A percentile compares a stretch with the other conserved stretches of the same genome.
phyloP scores from a whole-genome alignment of 495 filamentous ascomycete species.

The Astrothelium macrocarpum region DNA sequence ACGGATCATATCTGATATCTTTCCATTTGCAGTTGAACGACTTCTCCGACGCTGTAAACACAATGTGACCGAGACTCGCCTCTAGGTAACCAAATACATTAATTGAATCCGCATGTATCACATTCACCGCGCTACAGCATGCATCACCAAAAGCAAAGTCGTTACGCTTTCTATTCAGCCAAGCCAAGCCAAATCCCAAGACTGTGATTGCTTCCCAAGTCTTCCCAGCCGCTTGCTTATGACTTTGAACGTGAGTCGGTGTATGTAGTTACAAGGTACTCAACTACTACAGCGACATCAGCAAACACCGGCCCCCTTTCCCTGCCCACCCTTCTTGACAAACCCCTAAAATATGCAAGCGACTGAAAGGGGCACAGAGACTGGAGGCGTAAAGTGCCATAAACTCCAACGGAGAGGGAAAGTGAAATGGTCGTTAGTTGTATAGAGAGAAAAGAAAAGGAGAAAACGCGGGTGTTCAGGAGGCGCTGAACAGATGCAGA shows the following conservation, averaged over 20 bases:
- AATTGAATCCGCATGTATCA: no score
- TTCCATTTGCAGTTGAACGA: no score
- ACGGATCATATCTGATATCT: no score
- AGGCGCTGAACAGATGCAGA: conserved; percentile 3
- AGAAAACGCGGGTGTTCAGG: no score
- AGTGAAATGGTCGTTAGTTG: neutral
- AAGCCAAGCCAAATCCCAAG: neutral
- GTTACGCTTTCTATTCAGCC: neutral
- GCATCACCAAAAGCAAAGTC: neutral
- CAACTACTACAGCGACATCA: neutral
- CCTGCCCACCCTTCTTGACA: neutral
- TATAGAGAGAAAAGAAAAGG: neutral
- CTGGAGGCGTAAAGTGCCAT: no score
- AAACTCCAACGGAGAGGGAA: neutral
- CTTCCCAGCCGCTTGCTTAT: neutral
- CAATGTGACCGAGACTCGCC: no score
- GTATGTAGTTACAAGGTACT: neutral
- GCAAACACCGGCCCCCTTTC: neutral
- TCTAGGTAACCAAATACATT: no score
- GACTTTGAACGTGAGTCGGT: neutral
- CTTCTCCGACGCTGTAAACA: no score
- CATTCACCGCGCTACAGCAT: no score
- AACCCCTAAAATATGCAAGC: neutral
- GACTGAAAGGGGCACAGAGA: neutral
- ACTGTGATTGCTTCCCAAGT: conserved; percentile 4